phyloP scores from a whole-genome alignment of 306 rosid species.

The Purshia tridentata region DNA sequence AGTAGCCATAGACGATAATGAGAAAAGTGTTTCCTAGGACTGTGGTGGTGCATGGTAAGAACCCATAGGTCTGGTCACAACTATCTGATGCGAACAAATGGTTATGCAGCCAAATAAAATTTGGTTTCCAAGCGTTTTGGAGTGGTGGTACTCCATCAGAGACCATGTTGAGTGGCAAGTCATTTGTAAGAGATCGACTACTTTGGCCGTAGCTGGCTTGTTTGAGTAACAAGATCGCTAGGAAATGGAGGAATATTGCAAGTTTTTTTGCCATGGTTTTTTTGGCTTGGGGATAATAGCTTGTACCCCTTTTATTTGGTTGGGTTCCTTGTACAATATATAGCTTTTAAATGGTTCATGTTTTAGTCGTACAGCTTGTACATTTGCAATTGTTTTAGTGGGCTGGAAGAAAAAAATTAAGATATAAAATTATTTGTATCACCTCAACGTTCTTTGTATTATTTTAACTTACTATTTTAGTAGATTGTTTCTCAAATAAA shows the following conservation, averaged over 20 bases:
- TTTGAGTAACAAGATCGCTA: slow-evolving; percentile 3
- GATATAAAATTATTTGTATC: no score
- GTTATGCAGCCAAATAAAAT: neutral
- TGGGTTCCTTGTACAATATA: neutral
- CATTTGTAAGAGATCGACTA: slow-evolving; percentile 8
- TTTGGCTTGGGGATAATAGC: neutral
- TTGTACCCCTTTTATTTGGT: neutral
- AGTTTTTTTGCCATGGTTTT: slow-evolving; percentile 1
- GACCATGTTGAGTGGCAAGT: neutral
- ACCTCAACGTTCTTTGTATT: no score
- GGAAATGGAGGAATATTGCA: neutral
- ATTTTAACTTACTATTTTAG: no score
- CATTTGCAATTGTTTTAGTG: neutral
- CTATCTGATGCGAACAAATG: slow-evolving; percentile 11
- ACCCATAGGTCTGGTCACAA: slow-evolving; percentile 45
- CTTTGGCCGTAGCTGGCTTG: neutral
- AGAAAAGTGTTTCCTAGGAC: slow-evolving; percentile 41
- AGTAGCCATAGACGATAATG: slow-evolving; percentile 44
- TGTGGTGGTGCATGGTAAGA: slow-evolving; percentile 45
- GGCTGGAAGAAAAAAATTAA: neutral
- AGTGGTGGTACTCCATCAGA: neutral
- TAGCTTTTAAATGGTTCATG: neutral
- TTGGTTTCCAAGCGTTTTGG: neutral
- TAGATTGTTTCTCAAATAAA: no score
- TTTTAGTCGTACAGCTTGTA: neutral